Evolutionary conservation across 2,329 filamentous ascomycete genomes (phyloP).

Genomic region (Fusarium bactridioides): DNA sequence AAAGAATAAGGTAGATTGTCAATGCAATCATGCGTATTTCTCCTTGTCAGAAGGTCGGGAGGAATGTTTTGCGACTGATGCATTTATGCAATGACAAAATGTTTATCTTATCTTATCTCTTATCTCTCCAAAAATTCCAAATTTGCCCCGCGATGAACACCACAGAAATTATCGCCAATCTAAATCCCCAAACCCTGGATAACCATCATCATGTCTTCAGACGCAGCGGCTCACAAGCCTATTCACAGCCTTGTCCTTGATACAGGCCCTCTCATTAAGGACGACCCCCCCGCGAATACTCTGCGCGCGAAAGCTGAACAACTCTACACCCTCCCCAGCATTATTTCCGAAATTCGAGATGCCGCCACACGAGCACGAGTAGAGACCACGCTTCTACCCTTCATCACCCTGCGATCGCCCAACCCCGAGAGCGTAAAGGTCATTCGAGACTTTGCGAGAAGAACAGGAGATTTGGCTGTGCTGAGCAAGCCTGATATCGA

Average conservation of each 20-base stretch:
- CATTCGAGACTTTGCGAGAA: slow-evolving; percentile 83
- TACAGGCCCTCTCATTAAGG: slow-evolving; percentile 91
- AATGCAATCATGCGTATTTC: no score
- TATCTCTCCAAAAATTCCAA: slow-evolving; percentile 12
- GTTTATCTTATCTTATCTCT: slow-evolving; percentile 27
- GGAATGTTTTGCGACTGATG: not conserved
- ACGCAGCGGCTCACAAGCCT: slow-evolving; percentile 59
- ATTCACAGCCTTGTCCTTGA: slow-evolving; percentile 89
- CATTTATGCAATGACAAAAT: not conserved
- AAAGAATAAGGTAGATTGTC: no score
- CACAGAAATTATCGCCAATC: slow-evolving; percentile 39
- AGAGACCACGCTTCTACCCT: slow-evolving; percentile 85
- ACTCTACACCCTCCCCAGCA: slow-evolving; percentile 83
- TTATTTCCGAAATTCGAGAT: slow-evolving; percentile 89
- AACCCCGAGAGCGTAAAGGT: slow-evolving; percentile 79
- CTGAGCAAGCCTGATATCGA: slow-evolving; percentile 90
- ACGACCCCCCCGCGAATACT: slow-evolving; percentile 84
- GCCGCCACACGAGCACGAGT: slow-evolving; percentile 80
- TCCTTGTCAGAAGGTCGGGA: no score
- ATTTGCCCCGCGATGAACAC: slow-evolving; percentile 39
- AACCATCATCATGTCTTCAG: slow-evolving; percentile 36
- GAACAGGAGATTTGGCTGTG: slow-evolving; percentile 88
- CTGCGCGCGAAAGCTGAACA: slow-evolving; percentile 79
- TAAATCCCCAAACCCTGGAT: slow-evolving; percentile 8
- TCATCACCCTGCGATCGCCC: slow-evolving; percentile 80